Evolutionary conservation across 345 rosid genomes (phyloP), one percentile per base, ranked within the genome.

Genomic region (Eucalyptus brandiana): DNA sequence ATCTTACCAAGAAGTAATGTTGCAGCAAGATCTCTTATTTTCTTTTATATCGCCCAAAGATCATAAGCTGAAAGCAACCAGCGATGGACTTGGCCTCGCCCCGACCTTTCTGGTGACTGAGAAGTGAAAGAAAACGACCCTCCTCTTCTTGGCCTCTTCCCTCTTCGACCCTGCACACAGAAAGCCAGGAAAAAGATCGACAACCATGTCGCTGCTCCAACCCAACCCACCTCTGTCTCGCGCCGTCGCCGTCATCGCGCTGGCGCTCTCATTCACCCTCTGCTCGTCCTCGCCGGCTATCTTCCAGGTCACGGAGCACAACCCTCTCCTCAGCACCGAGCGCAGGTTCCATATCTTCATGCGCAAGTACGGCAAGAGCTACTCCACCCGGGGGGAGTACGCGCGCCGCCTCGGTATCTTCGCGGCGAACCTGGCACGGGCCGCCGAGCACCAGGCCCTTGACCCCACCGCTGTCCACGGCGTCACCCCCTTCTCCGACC

Each of bases 381-480:
- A 97, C 92, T 37, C 90, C 42, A 94, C 93, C 12, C 89, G 92
- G 88, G 98, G 91, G 93, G 98, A 97, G 92, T 94, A 96, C 92
- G 26, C 95, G 86, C 95, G 89, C 93, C 97, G 99, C 34, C 94
- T 97, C 23, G 93, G 95, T 16, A 89, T 97, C 49, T 97, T 96
- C 60, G 95, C 96, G 30, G 88, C 87, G 94, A 97, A 97, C 93
- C 51, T 97, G 88, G 88, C 94, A 51, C 94, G 91, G 90, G 99
- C 98, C 6, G 96, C 93, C 1, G 95, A 97, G 92, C 98, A 97
- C 87, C 98, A 97, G 94, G 91, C 91, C 62, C 86, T 96, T 87
- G 98, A 97, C 86, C 98, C 97, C 47, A 92, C 96, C 17, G 98
- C 98, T 5, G 91, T 93, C 58, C 99, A 97, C 30, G 98, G 99